A percentile compares a stretch with the other conserved stretches of the same genome.
Evolutionary conservation across 169 alveolate genomes (phyloP).

Genomic region (Eimeria tenella): DNA sequence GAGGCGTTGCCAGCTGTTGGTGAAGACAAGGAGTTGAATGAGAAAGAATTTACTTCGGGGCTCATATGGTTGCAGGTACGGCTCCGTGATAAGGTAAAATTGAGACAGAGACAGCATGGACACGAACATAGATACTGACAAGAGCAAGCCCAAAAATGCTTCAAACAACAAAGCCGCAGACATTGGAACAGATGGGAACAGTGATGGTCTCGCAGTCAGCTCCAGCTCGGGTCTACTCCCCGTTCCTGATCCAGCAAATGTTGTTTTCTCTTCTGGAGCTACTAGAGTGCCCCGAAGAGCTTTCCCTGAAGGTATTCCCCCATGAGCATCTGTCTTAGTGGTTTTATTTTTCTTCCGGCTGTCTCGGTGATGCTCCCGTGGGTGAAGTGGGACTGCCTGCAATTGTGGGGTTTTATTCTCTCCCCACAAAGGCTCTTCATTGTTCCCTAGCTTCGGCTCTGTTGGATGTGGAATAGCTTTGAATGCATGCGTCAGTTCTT

Average conservation of each 20-base stretch:
- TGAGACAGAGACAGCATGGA: conserved; percentile 69
- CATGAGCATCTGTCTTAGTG: background rate
- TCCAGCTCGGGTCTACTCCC: background rate
- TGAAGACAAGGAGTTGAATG: conserved; percentile 60
- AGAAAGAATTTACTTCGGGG: conserved; percentile 51
- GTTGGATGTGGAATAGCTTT: background rate
- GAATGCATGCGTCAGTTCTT: no score
- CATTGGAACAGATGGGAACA: no score
- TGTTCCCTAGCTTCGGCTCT: background rate
- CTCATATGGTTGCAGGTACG: conserved; percentile 55
- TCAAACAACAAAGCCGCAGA: background rate
- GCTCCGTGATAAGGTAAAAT: conserved; percentile 65
- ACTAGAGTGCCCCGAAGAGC: background rate
- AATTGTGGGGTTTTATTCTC: background rate
- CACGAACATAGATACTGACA: conserved; percentile 9
- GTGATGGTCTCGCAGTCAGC: background rate
- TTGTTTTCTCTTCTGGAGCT: background rate
- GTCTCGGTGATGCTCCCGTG: background rate
- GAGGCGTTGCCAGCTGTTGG: conserved; percentile 62
- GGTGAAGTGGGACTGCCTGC: background rate
- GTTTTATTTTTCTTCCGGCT: background rate
- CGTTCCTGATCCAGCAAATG: background rate
- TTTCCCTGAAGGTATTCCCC: background rate
- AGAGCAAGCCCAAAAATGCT: background rate
- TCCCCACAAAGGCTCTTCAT: background rate